Base-by-base conservation (phyloP, 352 stramenopile genomes). In the Aphanomyces euteiches region DNA sequence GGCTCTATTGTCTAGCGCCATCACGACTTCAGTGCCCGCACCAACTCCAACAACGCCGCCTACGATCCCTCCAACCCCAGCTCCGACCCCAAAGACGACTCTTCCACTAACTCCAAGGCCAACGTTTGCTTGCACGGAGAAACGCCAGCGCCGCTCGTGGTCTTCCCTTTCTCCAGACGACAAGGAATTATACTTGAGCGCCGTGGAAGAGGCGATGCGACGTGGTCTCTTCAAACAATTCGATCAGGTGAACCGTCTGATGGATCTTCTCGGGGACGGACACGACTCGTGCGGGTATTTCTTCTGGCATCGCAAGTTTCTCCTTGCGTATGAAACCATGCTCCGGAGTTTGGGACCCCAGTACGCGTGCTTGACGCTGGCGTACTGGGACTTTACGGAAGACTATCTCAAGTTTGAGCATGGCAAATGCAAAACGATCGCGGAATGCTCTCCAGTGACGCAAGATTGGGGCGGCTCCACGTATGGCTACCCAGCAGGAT, bases 301-400 rank as follows among this genome's bases (percentile, higher is more conserved):
- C 69, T 95, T 92, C 69, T 96, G 88, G 88, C 88, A 96, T 69
- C 88, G 88, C 36, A 56, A 84, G 43, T 72, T 96, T 63, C 72
- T 96, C 10, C 76, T 96, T 12, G 88, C 79, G 5, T 96, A 92
- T 69, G 88, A 96, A 71, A 94, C 95, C 70, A 88, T 96, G 82
- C 68, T 96, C 39, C 81, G 88, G 8, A 82, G 78, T 45, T 90
- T 90, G 56, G 88, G 87, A 5, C 81, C 81, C 5, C 85, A 90
- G 43, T 94, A 89, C 54, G 77, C 87, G 21, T 96, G 88, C 68
- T 78, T 96, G 57, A 96, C 88, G 13, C 59, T 96, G 13, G 87
- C 88, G 4, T 96, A 92, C 78, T 96, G 82, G 83, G 89, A 96
- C 76, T 96, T 93, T 58, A 84, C 90, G 28, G 73, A 92, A 59